Base-by-base conservation (phyloP, 2,329 filamentous ascomycete genomes). In the Aaosphaeria arxii region DNA sequence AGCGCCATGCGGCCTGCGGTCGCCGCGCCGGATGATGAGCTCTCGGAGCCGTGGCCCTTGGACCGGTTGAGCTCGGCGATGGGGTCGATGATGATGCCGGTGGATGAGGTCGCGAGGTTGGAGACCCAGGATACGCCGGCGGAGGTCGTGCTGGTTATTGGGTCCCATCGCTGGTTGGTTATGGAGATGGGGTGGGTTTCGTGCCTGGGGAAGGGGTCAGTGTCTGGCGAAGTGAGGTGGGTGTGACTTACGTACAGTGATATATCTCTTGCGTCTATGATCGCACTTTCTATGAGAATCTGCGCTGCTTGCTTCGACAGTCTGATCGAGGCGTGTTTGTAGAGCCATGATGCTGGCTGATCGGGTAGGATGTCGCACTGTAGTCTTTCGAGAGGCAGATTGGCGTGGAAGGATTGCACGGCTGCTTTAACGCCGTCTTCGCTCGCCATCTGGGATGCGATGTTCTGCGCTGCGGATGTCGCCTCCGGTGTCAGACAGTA, bases 51-150 rank as follows among this genome's bases (percentile, higher is more conserved):
- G 7, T 30, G 9, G 24, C 6, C 28, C 9, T 32, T 32, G 24
- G 41, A 30, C 9, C 29, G 17, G 9, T 11, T 43, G 41, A 43
- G 6, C 24, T 30, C 17, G 29, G 29, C 31, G 24, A 7, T 9
- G 9, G 41, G 41, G 31, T 30, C 11, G 28, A 30, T 31, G 41
- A 43, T 32, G 7, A 43, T 30, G 17, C 9, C 24, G 11, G 78
- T 81, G 11, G 86, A 68, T 0, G 85, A 84, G 28, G 74, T 72
- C 28, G 82, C 78, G 5, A 84, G 73, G 13, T 79, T 76, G 1
- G 77, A 76, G 1, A 84, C 63, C 0, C 78, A 79, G 5, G 75
- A 74, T 17, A 79, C 72, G 5, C 85, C 52, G 0, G 84, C 83
- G 4, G 81, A 81, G 2, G 78, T 77, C 4, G 80, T 73, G 4